Conservation (phyloP, 2,329 filamentous ascomycete species). For the Fusarium sp. region DNA sequence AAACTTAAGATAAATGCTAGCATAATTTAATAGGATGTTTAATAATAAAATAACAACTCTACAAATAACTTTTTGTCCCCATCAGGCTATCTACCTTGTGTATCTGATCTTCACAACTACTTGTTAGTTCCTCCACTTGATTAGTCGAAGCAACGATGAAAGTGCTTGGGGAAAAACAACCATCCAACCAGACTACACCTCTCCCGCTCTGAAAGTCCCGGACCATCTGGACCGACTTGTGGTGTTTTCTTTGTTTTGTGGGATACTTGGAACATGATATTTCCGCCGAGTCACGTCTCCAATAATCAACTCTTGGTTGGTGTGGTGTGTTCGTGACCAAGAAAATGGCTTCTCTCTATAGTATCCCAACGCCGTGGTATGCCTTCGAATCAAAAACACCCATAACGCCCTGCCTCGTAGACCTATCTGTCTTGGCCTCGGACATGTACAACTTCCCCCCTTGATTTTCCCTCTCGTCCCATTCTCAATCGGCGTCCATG, state of each 20-base stretch:
- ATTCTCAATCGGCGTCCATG: conserved; percentile 44
- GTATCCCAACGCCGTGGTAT: conserved; percentile 43
- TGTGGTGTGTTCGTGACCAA: conserved; percentile 34
- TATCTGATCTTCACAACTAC: conserved; percentile 13
- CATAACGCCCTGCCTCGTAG: conserved; percentile 39
- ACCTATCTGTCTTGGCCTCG: conserved; percentile 14
- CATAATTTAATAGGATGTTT: too few species aligned
- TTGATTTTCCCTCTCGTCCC: conserved; percentile 6
- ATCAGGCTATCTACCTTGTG: not conserved
- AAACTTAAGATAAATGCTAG: too few species aligned
- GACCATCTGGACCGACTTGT: conserved; percentile 6
- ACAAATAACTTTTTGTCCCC: too few species aligned
- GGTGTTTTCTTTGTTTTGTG: not conserved
- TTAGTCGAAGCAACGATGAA: not conserved
- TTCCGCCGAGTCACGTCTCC: conserved; percentile 29
- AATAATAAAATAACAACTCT: too few species aligned
- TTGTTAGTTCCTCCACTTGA: conserved; percentile 10
- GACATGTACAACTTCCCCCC: conserved; percentile 25
- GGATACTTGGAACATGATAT: conserved; percentile 21
- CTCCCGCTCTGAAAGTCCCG: conserved; percentile 8
- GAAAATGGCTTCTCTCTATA: conserved; percentile 37
- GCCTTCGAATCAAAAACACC: conserved; percentile 43
- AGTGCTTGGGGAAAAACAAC: not conserved
- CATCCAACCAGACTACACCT: conserved; percentile 16
- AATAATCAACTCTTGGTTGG: conserved; percentile 20